Percentiles rank a stretch among this genome's conserved stretches.
Conservation (phyloP, 768 basidiomycete genomes). For the Flagelloscypha sp. region DNA sequence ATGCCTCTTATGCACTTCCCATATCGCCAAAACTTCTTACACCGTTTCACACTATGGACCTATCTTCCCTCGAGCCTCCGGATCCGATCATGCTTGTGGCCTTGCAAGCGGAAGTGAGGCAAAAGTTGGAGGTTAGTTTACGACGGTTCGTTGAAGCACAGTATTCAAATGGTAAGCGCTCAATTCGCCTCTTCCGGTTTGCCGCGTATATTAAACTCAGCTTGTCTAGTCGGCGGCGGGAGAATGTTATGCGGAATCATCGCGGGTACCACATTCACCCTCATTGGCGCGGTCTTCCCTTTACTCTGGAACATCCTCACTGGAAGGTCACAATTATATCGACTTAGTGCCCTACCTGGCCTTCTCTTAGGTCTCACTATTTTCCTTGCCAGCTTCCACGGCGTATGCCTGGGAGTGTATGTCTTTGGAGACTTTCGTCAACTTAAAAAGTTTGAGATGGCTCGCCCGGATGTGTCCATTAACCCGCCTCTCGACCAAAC, state of each 20-base stretch:
- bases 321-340: slow-evolving; percentile 45
- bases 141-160: slow-evolving; percentile 61
- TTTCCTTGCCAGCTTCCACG: slow-evolving; percentile 55
- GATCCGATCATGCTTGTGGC: slow-evolving; percentile 58
- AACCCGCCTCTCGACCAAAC: slow-evolving; percentile 19
- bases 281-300: slow-evolving; percentile 42
- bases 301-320: slow-evolving; percentile 38
- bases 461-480: slow-evolving; percentile 55
- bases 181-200: too few relatives aligned
- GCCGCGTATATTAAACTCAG: too few relatives aligned
- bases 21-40: slow-evolving; percentile 59
- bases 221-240: slow-evolving; percentile 66
- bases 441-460: slow-evolving; percentile 70
- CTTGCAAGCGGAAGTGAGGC: slow-evolving; percentile 47
- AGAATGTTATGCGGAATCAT: slow-evolving; percentile 64
- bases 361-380: slow-evolving; percentile 63
- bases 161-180: slow-evolving; percentile 55
- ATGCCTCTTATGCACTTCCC: slow-evolving; percentile 63
- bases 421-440: slow-evolving; percentile 75
- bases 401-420: slow-evolving; percentile 73
- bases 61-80: slow-evolving; percentile 38
- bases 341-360: slow-evolving; percentile 55
- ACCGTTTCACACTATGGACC: slow-evolving; percentile 40
- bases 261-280: slow-evolving; percentile 44
- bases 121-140: slow-evolving; percentile 56